Base-by-base conservation (phyloP, 352 stramenopile genomes). In the Peronospora tabacina region DNA sequence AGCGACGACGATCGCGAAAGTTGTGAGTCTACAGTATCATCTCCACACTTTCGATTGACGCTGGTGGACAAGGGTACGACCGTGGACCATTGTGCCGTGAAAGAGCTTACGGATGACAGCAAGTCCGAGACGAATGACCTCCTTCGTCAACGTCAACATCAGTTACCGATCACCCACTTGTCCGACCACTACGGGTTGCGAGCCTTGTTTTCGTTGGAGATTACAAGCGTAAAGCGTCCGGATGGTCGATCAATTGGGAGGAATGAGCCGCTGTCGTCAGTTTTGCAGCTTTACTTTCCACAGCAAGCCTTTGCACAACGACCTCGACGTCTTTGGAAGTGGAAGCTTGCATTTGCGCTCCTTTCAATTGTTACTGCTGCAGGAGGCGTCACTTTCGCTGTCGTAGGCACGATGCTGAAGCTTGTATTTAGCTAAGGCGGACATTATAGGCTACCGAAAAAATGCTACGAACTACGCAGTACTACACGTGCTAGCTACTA, bases 121-220 rank as follows among this genome's bases (percentile, higher is more conserved):
- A 48, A 68, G 3, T 22, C 16, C 8, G 42, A 69, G 17, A 16
- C 65, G 13, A 36, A 47, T 11, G 46, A 64, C 20, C 37, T 17
- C n/a, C 44, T 58, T 44, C 37, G 39, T 44, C 46, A 41, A 7
- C 52, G 38, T 4, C 42, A 56, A 30, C 45, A 36, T 5, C 44
- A 52, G 24, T 40, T 87, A 40, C 77, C 81, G 15, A 75, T 91
- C 63, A 86, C 81, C 26, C 75, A 91, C 45, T 54, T 91, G 53
- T 91, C 81, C 5, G 81, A 91, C 44, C 81, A 91, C 46, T 91
- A 89, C 40, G 81, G 68, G 3, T 46, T 91, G 36, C 58, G 55
- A 8, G 71, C 72, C 1, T 57, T 73, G 24, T 85, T 91, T 42
- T 43, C 63, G 43, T 51, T 90, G 4, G 61, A 82, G 49, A 61